Conservation (phyloP, 805 yeast species). For the Candida lessepsii region DNA sequence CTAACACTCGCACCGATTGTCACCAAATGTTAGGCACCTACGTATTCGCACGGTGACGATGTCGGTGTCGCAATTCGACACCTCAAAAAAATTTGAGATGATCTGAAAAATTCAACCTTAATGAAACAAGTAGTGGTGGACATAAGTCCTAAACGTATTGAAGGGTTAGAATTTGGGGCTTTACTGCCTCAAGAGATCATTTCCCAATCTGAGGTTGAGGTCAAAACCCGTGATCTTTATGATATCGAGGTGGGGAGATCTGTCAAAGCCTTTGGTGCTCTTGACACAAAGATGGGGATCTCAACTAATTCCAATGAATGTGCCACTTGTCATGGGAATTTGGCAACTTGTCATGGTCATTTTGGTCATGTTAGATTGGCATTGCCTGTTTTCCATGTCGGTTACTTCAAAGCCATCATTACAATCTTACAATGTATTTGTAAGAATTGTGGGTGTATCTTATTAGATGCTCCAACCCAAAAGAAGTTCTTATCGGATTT, state of each 20-base stretch:
- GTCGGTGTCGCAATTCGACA: not conserved
- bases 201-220: constrained; percentile 93
- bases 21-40: not conserved
- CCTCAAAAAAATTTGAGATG: constrained; percentile 1
- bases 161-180: constrained; percentile 89
- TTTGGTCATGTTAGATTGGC: constrained; percentile 94
- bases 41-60: not conserved
- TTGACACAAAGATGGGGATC: constrained; percentile 92
- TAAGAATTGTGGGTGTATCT: constrained; percentile 77
- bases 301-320: constrained; percentile 85
- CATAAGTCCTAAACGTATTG: constrained; percentile 84
- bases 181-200: constrained; percentile 88
- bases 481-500: constrained; percentile 72
- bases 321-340: constrained; percentile 84
- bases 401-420: constrained; percentile 89
- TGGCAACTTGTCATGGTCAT: constrained; percentile 97
- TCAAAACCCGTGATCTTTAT: constrained; percentile 85
- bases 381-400: constrained; percentile 95
- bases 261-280: constrained; percentile 83
- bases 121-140: constrained; percentile 62
- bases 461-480: constrained; percentile 71
- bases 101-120: constrained; percentile 2
- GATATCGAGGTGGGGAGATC: constrained; percentile 85
- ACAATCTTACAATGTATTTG: constrained; percentile 88
- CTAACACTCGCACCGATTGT: not conserved